Conservation (phyloP, 1,139 yeast genomes). For the Eremothecium cymbalariae region DNA sequence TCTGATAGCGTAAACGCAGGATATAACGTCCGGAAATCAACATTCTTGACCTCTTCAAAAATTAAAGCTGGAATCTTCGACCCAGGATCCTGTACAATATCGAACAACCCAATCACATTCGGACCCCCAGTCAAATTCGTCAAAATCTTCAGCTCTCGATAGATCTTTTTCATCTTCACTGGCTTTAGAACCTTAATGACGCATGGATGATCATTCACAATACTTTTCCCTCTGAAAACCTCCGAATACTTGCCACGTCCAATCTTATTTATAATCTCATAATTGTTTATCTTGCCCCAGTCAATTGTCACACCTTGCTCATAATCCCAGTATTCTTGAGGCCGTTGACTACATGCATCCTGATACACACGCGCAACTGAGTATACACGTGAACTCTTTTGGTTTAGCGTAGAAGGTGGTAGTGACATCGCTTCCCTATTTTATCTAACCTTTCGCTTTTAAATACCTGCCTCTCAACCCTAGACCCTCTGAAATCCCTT, state of each 20-base stretch:
- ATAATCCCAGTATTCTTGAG: conserved; percentile 73
- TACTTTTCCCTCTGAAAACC: conserved; percentile 55
- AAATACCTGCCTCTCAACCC: too few relatives aligned
- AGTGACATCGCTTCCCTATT: conserved; percentile 25
- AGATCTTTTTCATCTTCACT: conserved; percentile 70
- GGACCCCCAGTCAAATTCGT: conserved; percentile 73
- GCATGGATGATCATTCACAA: conserved; percentile 43
- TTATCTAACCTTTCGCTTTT: too few relatives aligned
- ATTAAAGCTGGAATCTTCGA: conserved; percentile 68
- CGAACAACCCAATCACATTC: conserved; percentile 57
- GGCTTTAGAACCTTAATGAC: conserved; percentile 74
- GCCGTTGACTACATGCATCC: conserved; percentile 54
- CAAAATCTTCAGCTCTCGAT: conserved; percentile 65
- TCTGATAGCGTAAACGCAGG: conserved; percentile 57
- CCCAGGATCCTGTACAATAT: conserved; percentile 68
- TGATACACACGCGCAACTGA: conserved; percentile 53
- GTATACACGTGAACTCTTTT: conserved; percentile 35
- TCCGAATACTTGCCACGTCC: conserved; percentile 79
- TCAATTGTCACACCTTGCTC: conserved; percentile 54
- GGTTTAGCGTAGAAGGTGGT: conserved; percentile 32
- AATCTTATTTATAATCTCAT: conserved; percentile 61
- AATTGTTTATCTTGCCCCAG: conserved; percentile 64
- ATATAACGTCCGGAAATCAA: conserved; percentile 63
- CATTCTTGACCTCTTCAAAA: conserved; percentile 62
- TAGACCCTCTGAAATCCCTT: too few relatives aligned